A percentile compares a stretch with the other conserved stretches of the same genome.
phyloP scores from a whole-genome alignment of 2,329 filamentous ascomycete genomes.

The Epichloe coenophiala region DNA sequence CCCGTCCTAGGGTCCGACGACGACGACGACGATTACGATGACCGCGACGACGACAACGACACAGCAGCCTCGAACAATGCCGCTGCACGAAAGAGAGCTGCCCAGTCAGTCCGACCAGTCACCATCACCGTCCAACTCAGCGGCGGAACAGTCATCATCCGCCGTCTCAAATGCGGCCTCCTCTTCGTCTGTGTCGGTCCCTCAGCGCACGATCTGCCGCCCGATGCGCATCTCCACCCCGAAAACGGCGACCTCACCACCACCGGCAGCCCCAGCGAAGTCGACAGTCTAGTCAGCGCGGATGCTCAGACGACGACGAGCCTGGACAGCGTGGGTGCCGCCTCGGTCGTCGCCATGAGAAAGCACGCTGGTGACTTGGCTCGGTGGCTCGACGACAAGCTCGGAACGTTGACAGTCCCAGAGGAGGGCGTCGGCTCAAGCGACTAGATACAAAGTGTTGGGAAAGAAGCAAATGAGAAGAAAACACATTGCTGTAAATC shows the following conservation, averaged over 20 bases:
- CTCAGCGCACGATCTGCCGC: conserved; percentile 15
- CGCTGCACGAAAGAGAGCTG: conserved; percentile 2
- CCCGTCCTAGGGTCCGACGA: conserved; percentile 11
- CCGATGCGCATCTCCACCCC: conserved; percentile 10
- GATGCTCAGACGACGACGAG: conserved; percentile 30
- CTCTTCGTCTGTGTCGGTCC: conserved; percentile 49
- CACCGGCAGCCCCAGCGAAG: conserved; percentile 26
- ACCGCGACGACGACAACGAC: conserved; percentile 1
- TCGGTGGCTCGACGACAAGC: conserved; percentile 45
- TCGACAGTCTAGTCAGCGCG: conserved; percentile 32
- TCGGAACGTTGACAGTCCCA: conserved; percentile 38
- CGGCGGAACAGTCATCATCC: conserved; percentile 44
- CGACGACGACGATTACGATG: conserved; percentile 15
- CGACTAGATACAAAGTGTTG: neutral
- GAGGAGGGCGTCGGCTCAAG: conserved; percentile 32
- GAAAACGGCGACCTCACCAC: conserved; percentile 22
- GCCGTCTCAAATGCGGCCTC: conserved; percentile 42
- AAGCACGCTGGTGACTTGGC: conserved; percentile 46
- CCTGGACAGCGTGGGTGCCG: conserved; percentile 24
- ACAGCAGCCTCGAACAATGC: conserved; percentile 1
- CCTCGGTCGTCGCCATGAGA: conserved; percentile 37
- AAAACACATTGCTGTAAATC: neutral
- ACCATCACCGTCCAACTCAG: conserved; percentile 46
- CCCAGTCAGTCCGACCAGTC: conserved; percentile 19
- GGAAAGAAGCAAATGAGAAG: neutral